Evolutionary conservation across 2,329 filamentous ascomycete genomes (phyloP).

Genomic region (Pseudocercospora ulei): DNA sequence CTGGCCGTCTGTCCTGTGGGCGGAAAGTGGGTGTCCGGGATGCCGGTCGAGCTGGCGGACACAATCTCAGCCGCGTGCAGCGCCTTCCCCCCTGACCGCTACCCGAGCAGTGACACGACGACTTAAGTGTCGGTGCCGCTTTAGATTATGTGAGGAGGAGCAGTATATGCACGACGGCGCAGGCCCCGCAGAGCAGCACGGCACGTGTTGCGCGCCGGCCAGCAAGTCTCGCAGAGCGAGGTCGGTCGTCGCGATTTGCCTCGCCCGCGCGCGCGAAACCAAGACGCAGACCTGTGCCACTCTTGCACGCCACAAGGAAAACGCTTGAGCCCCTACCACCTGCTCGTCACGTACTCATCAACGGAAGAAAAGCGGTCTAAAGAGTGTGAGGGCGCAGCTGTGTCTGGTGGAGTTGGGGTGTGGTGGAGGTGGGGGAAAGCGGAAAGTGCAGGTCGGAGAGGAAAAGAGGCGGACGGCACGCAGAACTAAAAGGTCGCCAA

Average conservation of each 20-base stretch:
- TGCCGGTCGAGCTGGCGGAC: conserved; percentile 9
- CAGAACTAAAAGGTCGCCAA: background rate
- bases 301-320: conserved; percentile 17
- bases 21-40: conserved; percentile 3
- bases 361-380: conserved; percentile 13
- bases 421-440: conserved; percentile 7
- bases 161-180: conserved; percentile 14
- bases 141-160: conserved; percentile 14
- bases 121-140: conserved; percentile 22
- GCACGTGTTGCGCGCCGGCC: conserved; percentile 14
- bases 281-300: conserved; percentile 15
- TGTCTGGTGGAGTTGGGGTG: conserved; percentile 8
- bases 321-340: conserved; percentile 20
- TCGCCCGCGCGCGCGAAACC: conserved; percentile 4
- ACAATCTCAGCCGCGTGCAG: conserved; percentile 8
- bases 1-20: conserved; percentile 8
- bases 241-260: conserved; percentile 22
- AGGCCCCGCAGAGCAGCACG: conserved; percentile 12
- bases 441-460: conserved; percentile 8
- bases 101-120: conserved; percentile 21
- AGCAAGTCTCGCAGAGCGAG: conserved; percentile 11
- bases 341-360: conserved; percentile 22
- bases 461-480: background rate
- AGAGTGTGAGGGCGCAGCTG: conserved; percentile 11
- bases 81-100: too few relatives aligned